Base-by-base conservation (phyloP, 306 rosid genomes). In the Gleditsia sinensis region DNA sequence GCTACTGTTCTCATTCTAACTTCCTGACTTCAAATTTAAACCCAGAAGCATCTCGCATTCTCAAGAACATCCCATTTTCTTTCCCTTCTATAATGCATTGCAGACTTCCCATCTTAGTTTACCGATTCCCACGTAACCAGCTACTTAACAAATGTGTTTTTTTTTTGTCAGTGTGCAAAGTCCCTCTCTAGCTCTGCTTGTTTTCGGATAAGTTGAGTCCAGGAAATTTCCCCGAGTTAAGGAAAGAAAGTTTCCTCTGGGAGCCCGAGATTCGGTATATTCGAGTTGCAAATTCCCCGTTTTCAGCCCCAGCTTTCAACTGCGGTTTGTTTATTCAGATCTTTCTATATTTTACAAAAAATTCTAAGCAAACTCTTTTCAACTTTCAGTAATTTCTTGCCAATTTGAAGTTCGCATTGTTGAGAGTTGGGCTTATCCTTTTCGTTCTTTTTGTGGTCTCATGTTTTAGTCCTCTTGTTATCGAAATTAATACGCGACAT, bases 311-410 rank as follows among this genome's bases (percentile, higher is more conserved):
- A n/a, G n/a, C n/a, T n/a, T n/a, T n/a, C n/a, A n/a, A n/a, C n/a
- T n/a, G n/a, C n/a, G n/a, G n/a, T n/a, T n/a, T n/a, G 46, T 33
- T 48, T 55, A 45, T 76, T n/a, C 69, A 61, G 81, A 75, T 78
- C 74, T 78, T 39, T 66, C 56, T 64, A 24, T 11, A 3, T 66
- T 40, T 20, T 40, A 17, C 4, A 6, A 13, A 50, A 72, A 76
- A 64, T 56, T 46, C 58, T 58, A 49, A 60, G 75, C 40, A 30
- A 56, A 3, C 19, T 27, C 36, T 50, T 46, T 69, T 57, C 5
- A 48, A 36, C 34, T 64, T 37, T 46, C 57, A 37, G 40, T 65
- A 42, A 12, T 4, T 7, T 13, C 45, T 28, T 68, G 66, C 48
- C 19, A 43, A 28, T 64, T 40, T 25, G 13, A 36, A 16, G 69